Base-by-base conservation (phyloP, 2,329 filamentous ascomycete genomes). In the Dactylellina leptospora region DNA sequence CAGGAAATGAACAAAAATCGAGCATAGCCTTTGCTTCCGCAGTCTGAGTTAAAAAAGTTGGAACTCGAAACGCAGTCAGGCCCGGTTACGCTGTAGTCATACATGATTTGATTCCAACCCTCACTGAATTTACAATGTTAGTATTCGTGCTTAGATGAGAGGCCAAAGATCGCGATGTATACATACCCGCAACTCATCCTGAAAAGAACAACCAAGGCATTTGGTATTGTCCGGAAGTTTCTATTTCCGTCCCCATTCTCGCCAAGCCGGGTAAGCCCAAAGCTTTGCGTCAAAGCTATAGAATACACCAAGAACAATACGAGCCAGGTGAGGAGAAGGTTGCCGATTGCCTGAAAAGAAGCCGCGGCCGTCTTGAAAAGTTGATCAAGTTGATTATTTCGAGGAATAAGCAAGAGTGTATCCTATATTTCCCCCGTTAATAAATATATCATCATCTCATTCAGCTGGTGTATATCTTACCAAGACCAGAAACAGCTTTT, bases 351-450 rank as follows among this genome's bases (percentile, higher is more conserved):
- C 1, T 91, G 89, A 76, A 99, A 82, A 87, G 91, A 96, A 58
- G 93, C 95, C 9, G 95, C 95, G 0, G 93, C 96, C 1, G 96
- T 99, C 80, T 99, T 99, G 86, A 99, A 99, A 0, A 99, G 86
- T 79, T 99, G 95, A 78, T 99, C 96, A 20, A 99, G 85, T 53
- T 96, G 93, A 77, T 99, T 96, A 79, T 99, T 99, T 55, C 96
- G 87, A 0, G 95, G 95, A 73, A 99, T 99, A 30, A 99, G 85
- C 8, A 73, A 55, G 10, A 73, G 69, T 3, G 69, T 73, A 62
- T 73, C 61, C 64, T 70, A 58, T 9, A n/a, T 9, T n/a, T n/a
- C n/a, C n/a, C n/a, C n/a, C 4, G 16, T 36, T 55, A 60, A 47
- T 48, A 54, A 18, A 30, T 20, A 13, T 3, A 4, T 40, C 33